Percentiles rank a stretch among this genome's conserved stretches.
Conservation (phyloP, 163 green algal species). For the Dunaliella salina region DNA sequence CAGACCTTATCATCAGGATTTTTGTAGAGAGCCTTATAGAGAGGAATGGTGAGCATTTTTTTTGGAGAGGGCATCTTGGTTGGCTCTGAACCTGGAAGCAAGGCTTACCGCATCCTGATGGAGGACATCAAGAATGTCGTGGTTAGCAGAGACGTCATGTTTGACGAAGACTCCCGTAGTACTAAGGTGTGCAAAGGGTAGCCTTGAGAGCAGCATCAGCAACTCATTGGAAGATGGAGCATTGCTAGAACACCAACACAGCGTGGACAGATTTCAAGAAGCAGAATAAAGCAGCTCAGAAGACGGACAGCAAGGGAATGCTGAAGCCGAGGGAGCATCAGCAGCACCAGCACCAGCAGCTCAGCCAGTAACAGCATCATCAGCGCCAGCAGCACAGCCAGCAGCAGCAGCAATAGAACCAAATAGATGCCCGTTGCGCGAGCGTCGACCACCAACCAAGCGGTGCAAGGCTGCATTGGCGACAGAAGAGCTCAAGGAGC, state of each 20-base stretch:
- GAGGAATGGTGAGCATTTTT: too few species aligned
- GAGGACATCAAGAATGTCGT: neutral
- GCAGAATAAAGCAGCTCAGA: neutral
- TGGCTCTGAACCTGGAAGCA: slow-evolving; percentile 14
- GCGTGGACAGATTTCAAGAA: too few species aligned
- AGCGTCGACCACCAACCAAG: neutral
- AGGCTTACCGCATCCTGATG: slow-evolving; percentile 19
- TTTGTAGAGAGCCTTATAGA: too few species aligned
- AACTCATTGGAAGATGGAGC: neutral
- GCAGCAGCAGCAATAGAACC: neutral
- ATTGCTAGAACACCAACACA: neutral
- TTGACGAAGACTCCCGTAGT: slow-evolving; percentile 3
- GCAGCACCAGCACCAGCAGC: neutral
- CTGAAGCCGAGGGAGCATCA: too few species aligned
- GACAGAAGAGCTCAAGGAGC: neutral
- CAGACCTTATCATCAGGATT: too few species aligned
- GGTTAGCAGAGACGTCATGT: neutral
- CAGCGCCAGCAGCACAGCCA: neutral
- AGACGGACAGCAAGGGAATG: neutral
- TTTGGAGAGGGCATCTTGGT: slow-evolving; percentile 28
- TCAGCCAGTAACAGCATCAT: neutral
- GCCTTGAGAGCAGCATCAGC: neutral
- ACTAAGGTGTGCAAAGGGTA: neutral
- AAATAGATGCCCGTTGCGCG: neutral
- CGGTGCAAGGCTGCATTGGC: neutral